These are phyloP conservation scores for Omphalea diandra DNA, from an alignment of 441 rosid species.

Conservation along the genomic window DNA sequence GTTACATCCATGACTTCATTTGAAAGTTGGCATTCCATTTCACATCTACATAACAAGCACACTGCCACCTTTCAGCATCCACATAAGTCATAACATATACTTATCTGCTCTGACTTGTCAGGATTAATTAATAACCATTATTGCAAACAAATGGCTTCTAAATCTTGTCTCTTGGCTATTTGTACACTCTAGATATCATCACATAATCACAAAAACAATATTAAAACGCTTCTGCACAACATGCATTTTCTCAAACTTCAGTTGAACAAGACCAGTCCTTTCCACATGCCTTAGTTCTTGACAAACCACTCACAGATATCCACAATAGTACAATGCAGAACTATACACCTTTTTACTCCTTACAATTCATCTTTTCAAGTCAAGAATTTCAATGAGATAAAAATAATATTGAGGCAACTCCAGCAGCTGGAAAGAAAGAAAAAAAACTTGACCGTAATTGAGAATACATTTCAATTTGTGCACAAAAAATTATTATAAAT, in stretches of 20 bases:
- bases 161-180: not conserved
- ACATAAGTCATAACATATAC: too few species aligned
- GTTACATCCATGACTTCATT: too few species aligned
- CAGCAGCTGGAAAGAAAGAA: not conserved
- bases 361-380: not conserved
- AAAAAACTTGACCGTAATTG: not conserved
- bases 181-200: not conserved
- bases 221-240: not conserved
- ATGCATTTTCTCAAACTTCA: not conserved
- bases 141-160: too few species aligned
- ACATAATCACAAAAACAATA: not conserved
- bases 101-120: too few species aligned
- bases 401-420: too few species aligned
- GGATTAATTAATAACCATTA: too few species aligned
- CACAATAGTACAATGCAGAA: not conserved
- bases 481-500: not conserved
- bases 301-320: not conserved
- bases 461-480: not conserved
- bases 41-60: not conserved
- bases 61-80: too few species aligned
- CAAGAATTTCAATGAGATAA: not conserved
- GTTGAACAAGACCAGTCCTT: conserved; percentile 3
- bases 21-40: not conserved
- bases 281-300: not conserved
- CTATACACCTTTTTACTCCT: not conserved